phyloP scores from a whole-genome alignment of 805 yeast species.

The Cyberlindnera samutprakarnensis region DNA sequence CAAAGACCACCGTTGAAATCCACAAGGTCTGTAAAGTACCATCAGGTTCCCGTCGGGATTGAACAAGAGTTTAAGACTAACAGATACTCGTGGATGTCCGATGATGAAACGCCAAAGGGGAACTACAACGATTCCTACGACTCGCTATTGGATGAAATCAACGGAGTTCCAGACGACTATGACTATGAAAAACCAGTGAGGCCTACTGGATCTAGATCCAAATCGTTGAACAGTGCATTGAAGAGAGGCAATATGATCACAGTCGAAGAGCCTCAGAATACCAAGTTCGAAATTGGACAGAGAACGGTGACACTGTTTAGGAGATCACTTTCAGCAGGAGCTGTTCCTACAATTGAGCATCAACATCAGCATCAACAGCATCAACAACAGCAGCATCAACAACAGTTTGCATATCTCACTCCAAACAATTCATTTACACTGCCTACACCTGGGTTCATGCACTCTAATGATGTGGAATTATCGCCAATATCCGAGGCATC shows the following conservation, averaged over 20 bases:
- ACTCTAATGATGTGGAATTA: conserved; percentile 14
- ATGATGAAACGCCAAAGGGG: conserved; percentile 11
- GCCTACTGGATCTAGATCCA: conserved; percentile 6
- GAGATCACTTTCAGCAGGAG: conserved; percentile 6
- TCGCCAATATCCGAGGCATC: conserved; percentile 24
- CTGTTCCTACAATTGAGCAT: neutral
- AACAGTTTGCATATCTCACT: conserved; percentile 10
- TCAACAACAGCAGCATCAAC: neutral
- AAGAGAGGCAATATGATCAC: conserved; percentile 12
- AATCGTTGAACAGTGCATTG: conserved; percentile 11
- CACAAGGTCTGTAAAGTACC: conserved; percentile 26
- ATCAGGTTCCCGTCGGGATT: conserved; percentile 28
- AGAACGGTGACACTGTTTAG: conserved; percentile 34
- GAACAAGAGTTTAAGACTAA: conserved; percentile 27
- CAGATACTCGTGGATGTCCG: conserved; percentile 22
- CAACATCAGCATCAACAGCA: neutral
- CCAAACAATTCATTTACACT: conserved; percentile 17
- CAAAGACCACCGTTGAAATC: neutral
- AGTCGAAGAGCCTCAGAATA: conserved; percentile 24
- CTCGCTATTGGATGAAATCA: conserved; percentile 43
- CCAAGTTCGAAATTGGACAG: conserved; percentile 28
- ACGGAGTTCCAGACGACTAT: conserved; percentile 39
- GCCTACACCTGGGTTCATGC: conserved; percentile 16
- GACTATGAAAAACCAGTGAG: conserved; percentile 7
- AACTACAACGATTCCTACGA: conserved; percentile 26